Evolutionary conservation across 345 rosid genomes (phyloP).

Genomic region (Ceriops decandra): DNA sequence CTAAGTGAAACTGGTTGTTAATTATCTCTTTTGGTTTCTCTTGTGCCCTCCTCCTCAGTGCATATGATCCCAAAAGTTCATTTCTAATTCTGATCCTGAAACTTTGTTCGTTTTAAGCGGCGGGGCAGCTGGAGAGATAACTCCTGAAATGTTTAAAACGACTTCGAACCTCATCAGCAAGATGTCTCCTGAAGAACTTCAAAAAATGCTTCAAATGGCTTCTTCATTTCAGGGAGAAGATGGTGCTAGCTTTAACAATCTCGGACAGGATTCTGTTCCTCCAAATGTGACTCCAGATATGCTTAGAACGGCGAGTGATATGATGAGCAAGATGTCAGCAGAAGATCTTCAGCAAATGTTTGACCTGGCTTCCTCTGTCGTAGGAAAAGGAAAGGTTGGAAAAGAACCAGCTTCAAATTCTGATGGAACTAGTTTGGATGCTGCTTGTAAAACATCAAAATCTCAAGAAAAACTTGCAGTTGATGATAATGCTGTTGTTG

Average conservation of each 20-base stretch:
- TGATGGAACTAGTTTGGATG: conserved; percentile 21
- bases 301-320: conserved; percentile 74
- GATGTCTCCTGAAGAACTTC: conserved; percentile 87
- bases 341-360: conserved; percentile 84
- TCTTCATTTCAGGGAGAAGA: conserved; percentile 65
- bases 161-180: conserved; percentile 81
- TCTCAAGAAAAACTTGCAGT: conserved; percentile 27
- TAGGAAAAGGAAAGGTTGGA: conserved; percentile 29
- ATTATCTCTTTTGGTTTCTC: not conserved
- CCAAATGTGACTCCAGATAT: conserved; percentile 64
- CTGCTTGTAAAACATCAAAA: conserved; percentile 1
- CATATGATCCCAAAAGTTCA: conserved; percentile 37
- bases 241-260: conserved; percentile 35
- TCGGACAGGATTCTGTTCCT: conserved; percentile 39
- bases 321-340: conserved; percentile 71
- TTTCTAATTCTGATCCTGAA: conserved; percentile 66
- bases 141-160: conserved; percentile 50
- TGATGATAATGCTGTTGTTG: conserved; percentile 28
- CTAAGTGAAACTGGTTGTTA: no score
- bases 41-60: not conserved
- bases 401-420: conserved; percentile 30
- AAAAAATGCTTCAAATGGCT: conserved; percentile 78
- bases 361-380: conserved; percentile 66
- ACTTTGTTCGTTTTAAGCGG: conserved; percentile 64
- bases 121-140: not conserved